These are phyloP conservation scores for Apiotrichum gracile DNA, from an alignment of 1,284 basidiomycete genomes.

Conservation along the genomic window DNA sequence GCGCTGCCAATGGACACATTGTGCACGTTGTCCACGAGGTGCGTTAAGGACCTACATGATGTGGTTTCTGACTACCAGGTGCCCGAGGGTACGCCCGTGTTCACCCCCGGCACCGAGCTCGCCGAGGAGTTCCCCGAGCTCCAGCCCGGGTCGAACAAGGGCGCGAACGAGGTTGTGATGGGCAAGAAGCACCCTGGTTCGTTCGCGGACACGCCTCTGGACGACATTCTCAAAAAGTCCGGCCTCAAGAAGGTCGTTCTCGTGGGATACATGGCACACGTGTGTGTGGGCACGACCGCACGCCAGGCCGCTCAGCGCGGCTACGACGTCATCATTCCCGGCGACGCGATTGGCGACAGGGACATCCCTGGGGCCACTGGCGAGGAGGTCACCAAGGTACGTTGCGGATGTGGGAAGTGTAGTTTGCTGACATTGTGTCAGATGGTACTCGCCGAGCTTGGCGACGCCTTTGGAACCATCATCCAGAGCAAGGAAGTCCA, in stretches of 20 bases:
- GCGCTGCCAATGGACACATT: conserved; percentile 13
- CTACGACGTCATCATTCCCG: conserved; percentile 20
- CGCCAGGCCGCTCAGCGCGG: conserved; percentile 24
- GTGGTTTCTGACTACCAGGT: conserved; percentile 5
- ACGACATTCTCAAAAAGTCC: conserved; percentile 15
- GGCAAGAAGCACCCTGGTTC: conserved; percentile 21
- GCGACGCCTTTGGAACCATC: conserved; percentile 15
- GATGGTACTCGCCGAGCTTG: conserved; percentile 14
- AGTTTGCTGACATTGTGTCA: neutral
- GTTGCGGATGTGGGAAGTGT: too few relatives aligned
- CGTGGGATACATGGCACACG: conserved; percentile 29
- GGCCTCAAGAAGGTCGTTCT: conserved; percentile 21
- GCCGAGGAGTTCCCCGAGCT: conserved; percentile 22
- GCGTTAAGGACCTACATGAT: too few relatives aligned
- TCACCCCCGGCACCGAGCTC: conserved; percentile 26
- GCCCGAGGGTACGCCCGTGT: conserved; percentile 22
- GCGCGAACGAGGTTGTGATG: conserved; percentile 17
- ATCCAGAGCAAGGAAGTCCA: conserved; percentile 13
- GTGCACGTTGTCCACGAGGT: conserved; percentile 25
- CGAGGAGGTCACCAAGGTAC: conserved; percentile 10
- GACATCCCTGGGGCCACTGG: conserved; percentile 26
- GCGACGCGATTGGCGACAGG: conserved; percentile 25
- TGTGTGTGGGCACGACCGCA: conserved; percentile 26
- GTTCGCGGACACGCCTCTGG: conserved; percentile 24
- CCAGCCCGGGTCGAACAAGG: conserved; percentile 1